A percentile compares a stretch with the other conserved stretches of the same genome.
phyloP scores from a whole-genome alignment of 345 rosid genomes.

The Eucalyptus marginata region DNA sequence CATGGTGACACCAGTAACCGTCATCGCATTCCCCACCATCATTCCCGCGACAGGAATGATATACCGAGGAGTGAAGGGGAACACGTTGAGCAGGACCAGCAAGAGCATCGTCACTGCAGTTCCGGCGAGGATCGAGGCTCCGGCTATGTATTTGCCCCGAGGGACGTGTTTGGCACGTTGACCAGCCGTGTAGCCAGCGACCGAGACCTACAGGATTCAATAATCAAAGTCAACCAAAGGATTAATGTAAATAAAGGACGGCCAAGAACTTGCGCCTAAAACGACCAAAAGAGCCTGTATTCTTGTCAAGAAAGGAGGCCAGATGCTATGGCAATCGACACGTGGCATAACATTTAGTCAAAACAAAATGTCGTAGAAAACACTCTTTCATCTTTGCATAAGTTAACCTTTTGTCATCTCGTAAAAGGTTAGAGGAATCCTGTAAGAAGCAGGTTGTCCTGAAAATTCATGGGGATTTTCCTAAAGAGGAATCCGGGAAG shows the following conservation, averaged over 20 bases:
- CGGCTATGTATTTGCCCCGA: slow-evolving; percentile 60
- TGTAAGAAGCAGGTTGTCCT: not conserved
- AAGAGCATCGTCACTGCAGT: slow-evolving; percentile 63
- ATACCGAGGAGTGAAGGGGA: slow-evolving; percentile 89
- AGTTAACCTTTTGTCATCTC: not conserved
- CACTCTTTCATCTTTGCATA: not conserved
- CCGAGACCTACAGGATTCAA: slow-evolving; percentile 27
- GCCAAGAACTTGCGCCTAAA: not conserved
- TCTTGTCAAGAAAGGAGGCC: not conserved
- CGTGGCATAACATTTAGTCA: not conserved
- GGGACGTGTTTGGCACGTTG: slow-evolving; percentile 83
- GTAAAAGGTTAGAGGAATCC: not conserved
- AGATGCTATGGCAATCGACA: not conserved
- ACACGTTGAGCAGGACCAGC: slow-evolving; percentile 53
- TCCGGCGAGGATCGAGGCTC: slow-evolving; percentile 55
- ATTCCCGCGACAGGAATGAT: slow-evolving; percentile 85
- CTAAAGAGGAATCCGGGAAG: not conserved
- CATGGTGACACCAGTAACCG: slow-evolving; percentile 93
- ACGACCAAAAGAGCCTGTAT: not conserved
- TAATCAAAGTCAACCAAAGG: not conserved
- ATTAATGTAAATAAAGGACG: not conserved
- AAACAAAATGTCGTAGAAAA: not conserved
- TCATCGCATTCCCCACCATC: slow-evolving; percentile 98
- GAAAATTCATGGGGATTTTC: not conserved
- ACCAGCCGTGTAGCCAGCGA: slow-evolving; percentile 90